Evolutionary conservation across 225 moss, liverwort and hornwort species (phyloP).

Genomic region (Bryum argenteum): DNA sequence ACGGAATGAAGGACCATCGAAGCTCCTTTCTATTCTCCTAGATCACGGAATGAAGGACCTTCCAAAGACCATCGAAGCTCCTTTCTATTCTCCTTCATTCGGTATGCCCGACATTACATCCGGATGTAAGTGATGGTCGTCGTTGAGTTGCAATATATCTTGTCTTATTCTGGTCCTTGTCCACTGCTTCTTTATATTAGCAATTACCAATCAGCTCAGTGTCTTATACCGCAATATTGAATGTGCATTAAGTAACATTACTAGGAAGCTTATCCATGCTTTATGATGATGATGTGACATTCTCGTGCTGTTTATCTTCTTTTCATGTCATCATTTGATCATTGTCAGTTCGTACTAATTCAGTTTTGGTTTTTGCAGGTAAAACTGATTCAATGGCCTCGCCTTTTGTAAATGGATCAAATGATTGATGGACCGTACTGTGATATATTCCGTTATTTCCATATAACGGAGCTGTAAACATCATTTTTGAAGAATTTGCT

Average conservation of each 20-base stretch:
- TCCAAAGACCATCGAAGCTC: background rate
- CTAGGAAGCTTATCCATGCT: background rate
- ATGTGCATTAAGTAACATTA: background rate
- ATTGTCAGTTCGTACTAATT: background rate
- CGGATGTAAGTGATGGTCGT: slow-evolving; percentile 21
- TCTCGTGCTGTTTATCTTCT: background rate
- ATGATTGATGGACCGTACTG: slow-evolving; percentile 14
- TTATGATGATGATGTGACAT: background rate
- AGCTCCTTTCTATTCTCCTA: slow-evolving; percentile 4
- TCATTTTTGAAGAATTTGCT: background rate
- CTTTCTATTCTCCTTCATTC: slow-evolving; percentile 10
- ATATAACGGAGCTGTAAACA: slow-evolving; percentile 1
- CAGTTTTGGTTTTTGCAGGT: slow-evolving; percentile 27
- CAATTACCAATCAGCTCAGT: background rate
- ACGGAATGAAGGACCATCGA: background rate
- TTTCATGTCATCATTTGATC: background rate
- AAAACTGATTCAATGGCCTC: background rate
- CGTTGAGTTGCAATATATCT: background rate
- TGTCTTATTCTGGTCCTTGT: background rate
- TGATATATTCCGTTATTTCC: slow-evolving; percentile 1
- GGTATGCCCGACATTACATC: slow-evolving; percentile 6
- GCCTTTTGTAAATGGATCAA: background rate
- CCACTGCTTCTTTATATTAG: background rate
- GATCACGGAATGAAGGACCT: no score
- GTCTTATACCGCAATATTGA: background rate